A percentile compares a stretch with the other conserved stretches of the same genome.
Evolutionary conservation across 140 eudicot genomes (phyloP).

Genomic region (Cichorium intybus): DNA sequence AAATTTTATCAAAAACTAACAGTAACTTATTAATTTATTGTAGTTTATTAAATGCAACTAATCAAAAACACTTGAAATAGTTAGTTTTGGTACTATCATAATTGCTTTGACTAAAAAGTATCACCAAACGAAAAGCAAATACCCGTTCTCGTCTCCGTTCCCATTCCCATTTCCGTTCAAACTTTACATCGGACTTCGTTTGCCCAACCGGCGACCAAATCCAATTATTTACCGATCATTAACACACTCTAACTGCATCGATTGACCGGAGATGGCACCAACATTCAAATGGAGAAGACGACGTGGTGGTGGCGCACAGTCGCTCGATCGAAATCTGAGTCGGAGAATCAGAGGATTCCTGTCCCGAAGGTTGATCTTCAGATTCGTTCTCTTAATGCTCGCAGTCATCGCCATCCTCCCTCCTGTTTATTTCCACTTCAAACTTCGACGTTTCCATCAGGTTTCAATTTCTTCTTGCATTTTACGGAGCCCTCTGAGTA

Average conservation of each 20-base stretch:
- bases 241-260: slow-evolving; percentile 2
- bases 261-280: slow-evolving; percentile 13
- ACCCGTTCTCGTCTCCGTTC: neutral
- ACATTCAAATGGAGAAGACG: slow-evolving; percentile 36
- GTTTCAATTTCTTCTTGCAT: slow-evolving; percentile 18
- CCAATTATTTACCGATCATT: slow-evolving; percentile 9
- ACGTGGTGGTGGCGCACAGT: slow-evolving; percentile 27
- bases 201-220: slow-evolving; percentile 1
- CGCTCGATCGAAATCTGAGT: slow-evolving; percentile 20
- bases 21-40: too few species aligned
- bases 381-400: slow-evolving; percentile 45
- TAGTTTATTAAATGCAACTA: too few species aligned
- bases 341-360: slow-evolving; percentile 24
- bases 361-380: slow-evolving; percentile 36
- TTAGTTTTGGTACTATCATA: too few species aligned
- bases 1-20: too few species aligned
- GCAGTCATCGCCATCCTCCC: slow-evolving; percentile 74
- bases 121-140: neutral
- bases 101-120: too few species aligned
- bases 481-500: neutral
- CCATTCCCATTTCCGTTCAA: neutral
- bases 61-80: too few species aligned
- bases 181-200: neutral
- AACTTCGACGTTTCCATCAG: slow-evolving; percentile 69
- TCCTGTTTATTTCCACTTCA: slow-evolving; percentile 81